Conservation (phyloP, 208 protist genomes). For the Trypanosoma cruzi region DNA sequence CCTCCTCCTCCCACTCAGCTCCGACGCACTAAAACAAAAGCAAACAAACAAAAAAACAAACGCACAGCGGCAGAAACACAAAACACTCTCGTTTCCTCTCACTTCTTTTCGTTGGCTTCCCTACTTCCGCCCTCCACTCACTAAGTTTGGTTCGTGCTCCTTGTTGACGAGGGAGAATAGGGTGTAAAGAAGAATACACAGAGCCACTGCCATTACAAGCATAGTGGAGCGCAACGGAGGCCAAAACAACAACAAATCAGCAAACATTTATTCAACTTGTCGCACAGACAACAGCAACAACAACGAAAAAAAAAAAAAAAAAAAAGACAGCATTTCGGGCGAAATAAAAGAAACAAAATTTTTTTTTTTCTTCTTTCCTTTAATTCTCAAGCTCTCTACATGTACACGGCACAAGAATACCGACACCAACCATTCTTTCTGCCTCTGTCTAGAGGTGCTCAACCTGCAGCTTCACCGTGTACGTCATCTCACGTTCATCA, state of each 20-base stretch:
- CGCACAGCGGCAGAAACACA: not conserved
- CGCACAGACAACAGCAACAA: constrained; percentile 5
- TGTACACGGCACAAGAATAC: not conserved
- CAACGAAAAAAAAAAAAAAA: constrained; percentile 9
- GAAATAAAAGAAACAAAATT: too few species aligned
- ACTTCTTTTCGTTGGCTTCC: not conserved
- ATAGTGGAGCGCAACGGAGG: not conserved
- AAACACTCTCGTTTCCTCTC: not conserved
- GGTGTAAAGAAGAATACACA: not conserved
- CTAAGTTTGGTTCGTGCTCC: not conserved
- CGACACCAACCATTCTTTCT: not conserved
- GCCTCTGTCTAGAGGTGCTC: constrained; percentile 26
- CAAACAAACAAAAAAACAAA: not conserved
- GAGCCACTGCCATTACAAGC: not conserved
- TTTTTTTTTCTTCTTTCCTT: constrained; percentile 3
- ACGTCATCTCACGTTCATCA: constrained; percentile 55
- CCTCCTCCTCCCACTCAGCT: not conserved
- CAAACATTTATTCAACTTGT: too few species aligned
- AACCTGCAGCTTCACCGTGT: constrained; percentile 55
- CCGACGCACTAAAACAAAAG: not conserved
- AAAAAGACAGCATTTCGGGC: too few species aligned
- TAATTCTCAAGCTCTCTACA: not conserved
- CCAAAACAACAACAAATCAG: not conserved
- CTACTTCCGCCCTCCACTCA: not conserved
- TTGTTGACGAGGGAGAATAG: not conserved